Evolutionary conservation across 2,329 filamentous ascomycete species (phyloP), one percentile per base, ranked within the genome.

Genomic region (Fusarium albidum): DNA sequence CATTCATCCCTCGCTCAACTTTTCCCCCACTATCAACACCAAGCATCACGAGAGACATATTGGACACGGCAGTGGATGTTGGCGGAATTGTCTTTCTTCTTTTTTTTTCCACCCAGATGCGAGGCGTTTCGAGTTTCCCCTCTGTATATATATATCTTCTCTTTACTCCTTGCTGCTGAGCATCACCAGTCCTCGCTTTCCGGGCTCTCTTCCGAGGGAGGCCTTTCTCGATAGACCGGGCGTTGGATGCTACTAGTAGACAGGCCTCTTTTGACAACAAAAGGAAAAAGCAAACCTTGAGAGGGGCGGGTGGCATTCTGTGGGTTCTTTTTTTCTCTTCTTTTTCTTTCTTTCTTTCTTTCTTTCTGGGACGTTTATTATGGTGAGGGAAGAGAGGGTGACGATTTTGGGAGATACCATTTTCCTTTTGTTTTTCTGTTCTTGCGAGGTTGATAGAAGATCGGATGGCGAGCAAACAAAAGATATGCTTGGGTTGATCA

Each of bases 11-110:
- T n/a, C 32, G 32, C 40, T 25, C 40, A 32, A 32, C 17, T 9
- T 13, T 46, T 41, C 49, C 45, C 27, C 49, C 49, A 45, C 26
- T 44, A 35, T 45, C 17, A 37, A 37, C 47, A 38, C 52, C 43
- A 46, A 46, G 45, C 26, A 29, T 26, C 21, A 25, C 28, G 25
- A 33, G 28, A 33, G 28, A 34, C 17, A 17, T 14, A 17, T 49
- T 42, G 28, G 40, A 32, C 34, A 41, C 29, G 39, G 49, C 21
- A 7, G n/a, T n/a, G 15, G n/a, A 29, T n/a, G 41, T 13, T n/a
- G 41, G 37, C 39, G 17, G 26, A 15, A n/a, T 25, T 56, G 21
- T 21, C 21, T 21, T 21, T 21, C 7, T 4, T 21, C 7, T 21
- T 21, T 4, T 21, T 21, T 21, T 21, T 37, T 27, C 31, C 31